Evolutionary conservation across 2,329 filamentous ascomycete genomes (phyloP).

Genomic region (Pseudogymnoascus sp.): DNA sequence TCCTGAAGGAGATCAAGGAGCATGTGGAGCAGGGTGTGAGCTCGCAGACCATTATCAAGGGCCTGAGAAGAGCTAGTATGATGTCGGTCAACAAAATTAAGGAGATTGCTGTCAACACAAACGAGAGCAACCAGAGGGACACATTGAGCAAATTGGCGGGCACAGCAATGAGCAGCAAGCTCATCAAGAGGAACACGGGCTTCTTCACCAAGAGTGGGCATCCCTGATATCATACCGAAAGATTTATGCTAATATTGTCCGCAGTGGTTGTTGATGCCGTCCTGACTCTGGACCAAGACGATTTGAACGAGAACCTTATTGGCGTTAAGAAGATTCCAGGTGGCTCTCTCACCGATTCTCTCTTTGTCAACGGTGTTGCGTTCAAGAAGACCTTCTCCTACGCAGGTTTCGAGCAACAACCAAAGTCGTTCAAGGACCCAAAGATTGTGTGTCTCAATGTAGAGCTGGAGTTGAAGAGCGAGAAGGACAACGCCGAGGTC

Average conservation of each 20-base stretch:
- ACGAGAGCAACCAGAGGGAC: conserved; percentile 75
- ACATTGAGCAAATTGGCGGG: conserved; percentile 83
- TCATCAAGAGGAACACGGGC: conserved; percentile 92
- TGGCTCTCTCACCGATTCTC: conserved; percentile 88
- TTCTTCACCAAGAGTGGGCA: conserved; percentile 93
- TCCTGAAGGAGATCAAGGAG: conserved; percentile 93
- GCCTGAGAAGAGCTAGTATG: conserved; percentile 73
- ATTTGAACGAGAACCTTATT: conserved; percentile 95
- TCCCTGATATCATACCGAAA: conserved; percentile 6
- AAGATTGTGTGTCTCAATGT: conserved; percentile 98
- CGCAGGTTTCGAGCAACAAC: conserved; percentile 97
- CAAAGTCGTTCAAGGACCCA: conserved; percentile 87
- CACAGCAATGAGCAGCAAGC: conserved; percentile 98
- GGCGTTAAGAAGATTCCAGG: conserved; percentile 97
- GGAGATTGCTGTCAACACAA: conserved; percentile 85
- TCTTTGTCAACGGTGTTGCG: conserved; percentile 95
- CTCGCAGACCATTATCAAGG: conserved; percentile 96
- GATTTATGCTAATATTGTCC: conserved; percentile 24
- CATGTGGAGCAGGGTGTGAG: conserved; percentile 95
- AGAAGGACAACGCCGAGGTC: conserved; percentile 98
- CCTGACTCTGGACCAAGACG: conserved; percentile 87
- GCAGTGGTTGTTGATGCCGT: conserved; percentile 97
- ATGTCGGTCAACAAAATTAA: conserved; percentile 99
- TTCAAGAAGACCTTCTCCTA: conserved; percentile 99
- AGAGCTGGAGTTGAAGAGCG: conserved; percentile 94